Base-by-base conservation (phyloP, 495 filamentous ascomycete genomes). In the Aspergillus incahuasiensis region DNA sequence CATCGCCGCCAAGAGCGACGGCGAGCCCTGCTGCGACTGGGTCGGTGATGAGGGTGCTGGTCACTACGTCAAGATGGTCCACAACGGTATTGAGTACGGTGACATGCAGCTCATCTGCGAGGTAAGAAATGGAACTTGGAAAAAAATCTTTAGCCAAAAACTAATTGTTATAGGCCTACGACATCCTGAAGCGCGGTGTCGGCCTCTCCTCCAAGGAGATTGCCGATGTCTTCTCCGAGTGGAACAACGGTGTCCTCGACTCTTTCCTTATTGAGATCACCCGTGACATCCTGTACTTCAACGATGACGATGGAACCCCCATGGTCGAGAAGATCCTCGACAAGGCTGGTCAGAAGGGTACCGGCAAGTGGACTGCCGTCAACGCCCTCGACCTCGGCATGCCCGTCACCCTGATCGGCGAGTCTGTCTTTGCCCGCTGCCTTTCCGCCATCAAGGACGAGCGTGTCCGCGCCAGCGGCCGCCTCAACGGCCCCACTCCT, bases 31-130 rank as follows among this genome's bases (percentile, higher is more conserved):
- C 84, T 98, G 94, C 71, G 92, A 98, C 75, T 98, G 94, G 94
- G 94, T 97, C 62, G 94, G 94, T 80, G 94, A 98, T 79, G 91
- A 96, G 72, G 94, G 94, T 82, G 86, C 94, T 70, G 94, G 94
- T 57, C 94, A 98, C 84, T 98, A 96, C 82, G 92, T 98, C 79
- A 98, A 98, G 87, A 98, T 98, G 95, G 94, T 98, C 56, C 94
- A 98, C 86, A 98, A 98, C 74, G 94, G 94, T 83, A 98, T 98
- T 68, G 94, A 98, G 79, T 98, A 98, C 70, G 94, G 94, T 86
- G 94, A 98, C 76, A 98, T 98, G 94, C 94, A 98, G 82, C 80
- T 98, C 71, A 98, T 98, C 74, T 95, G 88, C 76, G 94, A 98
- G 87, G 94, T 97, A 63, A 59, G 61, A 28, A 24, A 30, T 25